Conservation (phyloP, 306 rosid species). For the Alnus glutinosa region DNA sequence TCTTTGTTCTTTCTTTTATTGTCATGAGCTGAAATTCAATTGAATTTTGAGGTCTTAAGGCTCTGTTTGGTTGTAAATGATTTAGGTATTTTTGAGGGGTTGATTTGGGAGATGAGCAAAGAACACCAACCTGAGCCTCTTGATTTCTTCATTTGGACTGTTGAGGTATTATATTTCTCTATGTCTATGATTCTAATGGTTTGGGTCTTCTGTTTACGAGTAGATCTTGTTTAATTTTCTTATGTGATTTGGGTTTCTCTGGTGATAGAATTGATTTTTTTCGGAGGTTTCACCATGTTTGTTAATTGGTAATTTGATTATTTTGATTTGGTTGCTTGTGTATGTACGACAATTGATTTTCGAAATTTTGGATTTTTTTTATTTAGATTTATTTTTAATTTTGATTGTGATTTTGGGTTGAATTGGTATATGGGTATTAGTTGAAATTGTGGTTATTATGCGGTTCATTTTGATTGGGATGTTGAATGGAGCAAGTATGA, state of each 20-base stretch:
- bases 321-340: neutral
- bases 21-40: neutral
- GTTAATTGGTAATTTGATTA: neutral
- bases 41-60: neutral
- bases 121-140: conserved; percentile 95
- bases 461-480: neutral
- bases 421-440: neutral
- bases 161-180: conserved; percentile 61
- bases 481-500: conserved; percentile 3
- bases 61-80: conserved; percentile 20
- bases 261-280: conserved; percentile 4
- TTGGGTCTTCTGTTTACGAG: neutral
- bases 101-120: conserved; percentile 75
- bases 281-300: neutral
- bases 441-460: neutral
- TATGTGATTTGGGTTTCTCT: neutral
- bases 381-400: neutral
- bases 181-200: neutral
- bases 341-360: neutral
- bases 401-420: neutral
- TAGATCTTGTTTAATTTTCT: conserved; percentile 15
- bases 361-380: neutral
- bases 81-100: conserved; percentile 47
- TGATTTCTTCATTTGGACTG: conserved; percentile 99
- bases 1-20: neutral